Evolutionary conservation across 371 early-diverging fungal genomes (phyloP).

Genomic region (Saksenaea vasiformis): DNA sequence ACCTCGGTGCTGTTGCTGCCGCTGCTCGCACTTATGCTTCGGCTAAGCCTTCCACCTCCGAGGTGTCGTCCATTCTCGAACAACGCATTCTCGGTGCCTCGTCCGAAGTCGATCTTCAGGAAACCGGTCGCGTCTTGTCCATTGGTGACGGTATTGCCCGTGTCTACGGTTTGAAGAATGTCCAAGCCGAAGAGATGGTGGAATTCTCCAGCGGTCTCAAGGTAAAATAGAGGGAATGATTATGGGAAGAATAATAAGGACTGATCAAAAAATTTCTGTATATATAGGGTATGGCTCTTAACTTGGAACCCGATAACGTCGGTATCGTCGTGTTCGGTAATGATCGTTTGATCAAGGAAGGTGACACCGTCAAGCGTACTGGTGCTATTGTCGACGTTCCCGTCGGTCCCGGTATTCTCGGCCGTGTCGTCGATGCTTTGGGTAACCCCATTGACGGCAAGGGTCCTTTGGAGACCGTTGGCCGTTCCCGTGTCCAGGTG

Average conservation of each 20-base stretch:
- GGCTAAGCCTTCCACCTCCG: slow-evolving; percentile 67
- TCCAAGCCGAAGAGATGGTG: slow-evolving; percentile 98
- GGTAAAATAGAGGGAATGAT: slow-evolving; percentile 41
- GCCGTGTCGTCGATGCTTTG: slow-evolving; percentile 94
- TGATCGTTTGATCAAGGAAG: slow-evolving; percentile 89
- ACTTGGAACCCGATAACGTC: slow-evolving; percentile 97
- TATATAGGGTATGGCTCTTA: slow-evolving; percentile 92
- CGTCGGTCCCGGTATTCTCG: slow-evolving; percentile 85
- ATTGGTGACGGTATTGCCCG: slow-evolving; percentile 99
- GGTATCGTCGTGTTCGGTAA: slow-evolving; percentile 98
- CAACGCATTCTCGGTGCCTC: slow-evolving; percentile 87
- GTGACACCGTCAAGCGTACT: slow-evolving; percentile 96
- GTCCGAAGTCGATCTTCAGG: slow-evolving; percentile 83
- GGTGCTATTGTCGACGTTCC: slow-evolving; percentile 95
- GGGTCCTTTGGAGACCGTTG: slow-evolving; percentile 81
- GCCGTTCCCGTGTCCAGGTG: slow-evolving; percentile 86
- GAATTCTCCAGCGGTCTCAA: slow-evolving; percentile 95
- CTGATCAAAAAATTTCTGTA: neutral
- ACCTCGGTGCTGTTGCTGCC: slow-evolving; percentile 59
- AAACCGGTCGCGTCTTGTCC: slow-evolving; percentile 96
- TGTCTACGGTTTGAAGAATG: slow-evolving; percentile 94
- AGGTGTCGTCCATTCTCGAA: slow-evolving; percentile 89
- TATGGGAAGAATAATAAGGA: neutral
- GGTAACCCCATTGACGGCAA: slow-evolving; percentile 97
- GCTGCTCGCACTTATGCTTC: slow-evolving; percentile 46